Conservation (phyloP, 2,329 filamentous ascomycete species). For the Penicillium sp. region DNA sequence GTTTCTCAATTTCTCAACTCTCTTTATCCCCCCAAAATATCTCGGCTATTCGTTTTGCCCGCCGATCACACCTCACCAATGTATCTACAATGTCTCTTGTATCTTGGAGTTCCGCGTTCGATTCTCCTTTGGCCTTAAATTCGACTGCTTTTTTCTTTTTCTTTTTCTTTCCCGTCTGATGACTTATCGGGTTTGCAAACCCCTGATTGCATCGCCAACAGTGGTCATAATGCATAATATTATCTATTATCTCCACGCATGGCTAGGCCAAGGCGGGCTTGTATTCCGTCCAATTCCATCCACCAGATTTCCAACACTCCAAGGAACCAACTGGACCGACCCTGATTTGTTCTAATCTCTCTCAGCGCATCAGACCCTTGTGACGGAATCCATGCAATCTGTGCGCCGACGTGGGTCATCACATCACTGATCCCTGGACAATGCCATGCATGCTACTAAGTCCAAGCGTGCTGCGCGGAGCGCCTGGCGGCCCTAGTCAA, state of each 20-base stretch:
- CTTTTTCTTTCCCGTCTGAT: too few species aligned
- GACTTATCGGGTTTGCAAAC: too few species aligned
- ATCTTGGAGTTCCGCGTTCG: not conserved
- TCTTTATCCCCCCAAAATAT: conserved; percentile 27
- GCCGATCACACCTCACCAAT: too few species aligned
- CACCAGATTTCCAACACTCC: not conserved
- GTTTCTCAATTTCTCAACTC: too few species aligned
- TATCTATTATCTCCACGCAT: not conserved
- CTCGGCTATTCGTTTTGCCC: conserved; percentile 25
- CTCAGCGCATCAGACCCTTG: too few species aligned
- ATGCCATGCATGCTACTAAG: not conserved
- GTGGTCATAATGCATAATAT: too few species aligned
- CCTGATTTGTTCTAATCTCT: not conserved
- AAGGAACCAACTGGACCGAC: not conserved
- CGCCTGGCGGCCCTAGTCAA: too few species aligned
- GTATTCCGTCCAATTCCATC: not conserved
- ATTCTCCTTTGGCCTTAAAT: too few species aligned
- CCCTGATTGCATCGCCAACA: too few species aligned
- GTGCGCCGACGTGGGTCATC: not conserved
- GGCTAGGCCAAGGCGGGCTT: not conserved
- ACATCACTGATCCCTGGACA: not conserved
- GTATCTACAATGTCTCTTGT: too few species aligned
- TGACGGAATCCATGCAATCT: not conserved
- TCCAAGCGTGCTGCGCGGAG: not conserved
- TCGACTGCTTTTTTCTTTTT: too few species aligned